These are phyloP conservation scores for Boletus holoroseus DNA, from an alignment of 1,284 basidiomycete species.

Conservation along the genomic window DNA sequence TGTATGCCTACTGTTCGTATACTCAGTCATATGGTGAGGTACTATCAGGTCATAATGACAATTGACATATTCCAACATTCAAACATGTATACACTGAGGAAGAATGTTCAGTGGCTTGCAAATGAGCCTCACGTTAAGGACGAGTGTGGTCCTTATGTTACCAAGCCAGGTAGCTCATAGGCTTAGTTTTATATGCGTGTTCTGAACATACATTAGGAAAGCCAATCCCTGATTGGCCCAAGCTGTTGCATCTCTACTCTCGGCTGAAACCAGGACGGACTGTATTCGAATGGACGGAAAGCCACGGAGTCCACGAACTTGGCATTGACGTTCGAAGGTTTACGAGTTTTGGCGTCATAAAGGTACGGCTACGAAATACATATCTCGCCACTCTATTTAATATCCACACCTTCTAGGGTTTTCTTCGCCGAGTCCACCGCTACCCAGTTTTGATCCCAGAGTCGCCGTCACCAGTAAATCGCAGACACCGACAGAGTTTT, in stretches of 20 bases:
- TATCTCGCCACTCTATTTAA: background rate
- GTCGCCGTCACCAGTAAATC: conserved; percentile 24
- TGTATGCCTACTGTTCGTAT: background rate
- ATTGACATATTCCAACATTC: conserved; percentile 96
- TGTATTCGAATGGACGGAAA: conserved; percentile 86
- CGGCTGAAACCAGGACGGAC: conserved; percentile 81
- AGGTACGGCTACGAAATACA: conserved; percentile 42
- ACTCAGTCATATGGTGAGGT: conserved; percentile 43
- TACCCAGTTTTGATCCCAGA: conserved; percentile 74
- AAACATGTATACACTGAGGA: conserved; percentile 93
- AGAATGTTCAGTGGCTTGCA: conserved; percentile 79
- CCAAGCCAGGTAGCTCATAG: conserved; percentile 53
- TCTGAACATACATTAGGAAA: conserved; percentile 36
- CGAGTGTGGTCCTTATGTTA: conserved; percentile 89
- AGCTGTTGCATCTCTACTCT: conserved; percentile 80
- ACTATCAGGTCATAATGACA: conserved; percentile 94
- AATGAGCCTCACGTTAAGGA: conserved; percentile 76
- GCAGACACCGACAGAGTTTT: conserved; percentile 44
- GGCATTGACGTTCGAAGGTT: conserved; percentile 92
- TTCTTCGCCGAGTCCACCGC: conserved; percentile 86
- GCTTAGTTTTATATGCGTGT: background rate
- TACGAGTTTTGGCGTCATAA: conserved; percentile 98
- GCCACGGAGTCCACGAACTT: conserved; percentile 61
- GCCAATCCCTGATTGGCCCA: conserved; percentile 72
- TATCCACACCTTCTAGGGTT: conserved; percentile 53